These are phyloP conservation scores for Halenospora varia DNA, from an alignment of 495 filamentous ascomycete species.

Conservation along the genomic window DNA sequence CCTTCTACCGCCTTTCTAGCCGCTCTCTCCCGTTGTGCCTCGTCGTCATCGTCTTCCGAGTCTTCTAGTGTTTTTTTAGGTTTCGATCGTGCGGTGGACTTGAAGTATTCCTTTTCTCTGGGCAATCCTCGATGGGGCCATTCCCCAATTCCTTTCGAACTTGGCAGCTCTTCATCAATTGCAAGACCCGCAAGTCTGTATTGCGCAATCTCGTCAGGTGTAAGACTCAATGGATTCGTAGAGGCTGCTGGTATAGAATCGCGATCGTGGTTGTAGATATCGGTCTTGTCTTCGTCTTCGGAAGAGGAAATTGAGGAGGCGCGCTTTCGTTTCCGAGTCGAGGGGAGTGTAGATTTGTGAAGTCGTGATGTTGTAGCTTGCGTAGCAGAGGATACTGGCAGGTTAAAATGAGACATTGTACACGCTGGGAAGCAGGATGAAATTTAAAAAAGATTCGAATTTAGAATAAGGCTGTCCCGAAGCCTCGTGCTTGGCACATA, in stretches of 20 bases:
- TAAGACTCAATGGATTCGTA: slow-evolving; percentile 34
- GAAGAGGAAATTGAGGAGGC: background rate
- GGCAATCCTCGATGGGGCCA: slow-evolving; percentile 42
- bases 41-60: too few species aligned
- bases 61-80: too few species aligned
- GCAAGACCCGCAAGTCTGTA: slow-evolving; percentile 44
- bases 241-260: slow-evolving; percentile 1
- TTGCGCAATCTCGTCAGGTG: slow-evolving; percentile 43
- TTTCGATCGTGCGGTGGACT: too few species aligned
- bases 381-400: too few species aligned
- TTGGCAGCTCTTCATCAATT: slow-evolving; percentile 39
- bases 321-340: background rate
- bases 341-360: background rate
- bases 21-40: too few species aligned
- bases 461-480: too few species aligned
- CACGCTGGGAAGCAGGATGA: too few species aligned
- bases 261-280: background rate
- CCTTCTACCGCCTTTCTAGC: too few species aligned
- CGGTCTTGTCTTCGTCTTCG: background rate
- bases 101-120: too few species aligned
- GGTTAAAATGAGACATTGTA: too few species aligned
- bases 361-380: background rate
- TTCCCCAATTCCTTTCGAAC: slow-evolving; percentile 21
- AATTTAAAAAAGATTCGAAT: too few species aligned
- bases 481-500: too few species aligned